Base-by-base conservation (phyloP, 139 green algal species). In the Yamagishiella unicocca region DNA sequence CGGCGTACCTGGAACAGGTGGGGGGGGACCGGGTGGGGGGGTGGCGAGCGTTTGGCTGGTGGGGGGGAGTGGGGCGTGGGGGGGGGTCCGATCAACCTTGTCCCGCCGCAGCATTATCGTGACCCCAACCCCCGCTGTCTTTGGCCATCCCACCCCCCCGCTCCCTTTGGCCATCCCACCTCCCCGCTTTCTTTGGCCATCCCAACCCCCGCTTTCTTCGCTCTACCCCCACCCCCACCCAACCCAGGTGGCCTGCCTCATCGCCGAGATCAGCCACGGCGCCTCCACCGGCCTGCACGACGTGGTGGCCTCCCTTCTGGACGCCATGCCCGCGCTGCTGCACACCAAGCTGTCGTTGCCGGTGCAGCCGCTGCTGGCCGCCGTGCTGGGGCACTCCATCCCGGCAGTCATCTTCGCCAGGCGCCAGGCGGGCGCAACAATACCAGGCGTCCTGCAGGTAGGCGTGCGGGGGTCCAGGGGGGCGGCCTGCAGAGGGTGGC, bases 361-460 rank as follows among this genome's bases (percentile, higher is more conserved):
- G 61, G 38, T 85, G 61, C 61, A 76, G 40, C 77, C 77, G 24
- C 55, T 84, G 55, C 55, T 84, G 54, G 40, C 58, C 37, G 77
- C 77, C 38, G 77, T 68, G 75, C 75, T 61, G 50, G 46, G 50
- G 31, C 55, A 45, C 31, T 27, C 77, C 1, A 38, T 31, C 1
- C 58, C 37, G 7, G 77, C 55, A 22, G 46, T 55, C 25, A 38
- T 74, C 29, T 84, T 43, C 38, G 37, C 58, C 1, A 2, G 77
- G 38, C 55, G 77, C 8, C 55, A 37, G 25, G 62, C 29, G 22
- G 45, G 74, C 74, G 31, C 27, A 70, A 70, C 61, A 35, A 38
- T 31, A 35, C 9, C 61, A n/a, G n/a, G n/a, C n/a, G n/a, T n/a
- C n/a, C n/a, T n/a, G n/a, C n/a, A n/a, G n/a, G n/a, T n/a, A n/a